Percentiles rank a stretch among this genome's conserved stretches.
phyloP scores from a whole-genome alignment of 345 rosid species.

The Euphorbia lathyris region DNA sequence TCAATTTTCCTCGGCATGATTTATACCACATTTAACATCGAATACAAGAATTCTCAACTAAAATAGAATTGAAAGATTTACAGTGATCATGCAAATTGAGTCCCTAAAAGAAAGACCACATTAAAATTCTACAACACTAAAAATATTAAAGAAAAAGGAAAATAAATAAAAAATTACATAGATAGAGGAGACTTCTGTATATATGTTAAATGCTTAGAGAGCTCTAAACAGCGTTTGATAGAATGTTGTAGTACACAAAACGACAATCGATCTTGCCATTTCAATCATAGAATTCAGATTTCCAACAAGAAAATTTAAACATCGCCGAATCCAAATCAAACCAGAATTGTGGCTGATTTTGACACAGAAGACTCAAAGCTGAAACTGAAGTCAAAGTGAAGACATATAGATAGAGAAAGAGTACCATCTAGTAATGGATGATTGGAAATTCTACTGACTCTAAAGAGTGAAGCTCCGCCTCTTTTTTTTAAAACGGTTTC shows the following conservation, averaged over 20 bases:
- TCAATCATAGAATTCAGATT: not conserved
- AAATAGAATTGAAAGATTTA: not conserved
- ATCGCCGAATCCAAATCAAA: not conserved
- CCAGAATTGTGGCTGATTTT: not conserved
- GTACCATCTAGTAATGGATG: conserved; percentile 8
- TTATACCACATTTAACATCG: not conserved
- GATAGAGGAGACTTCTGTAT: not conserved
- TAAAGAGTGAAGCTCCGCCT: not conserved
- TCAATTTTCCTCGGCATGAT: not conserved
- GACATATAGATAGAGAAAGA: not conserved
- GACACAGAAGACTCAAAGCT: not conserved
- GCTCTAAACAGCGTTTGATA: not conserved
- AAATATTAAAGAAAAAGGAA: not conserved
- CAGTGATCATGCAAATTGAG: not conserved
- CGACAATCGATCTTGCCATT: conserved; percentile 12
- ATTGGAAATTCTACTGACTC: conserved; percentile 11
- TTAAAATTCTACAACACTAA: not conserved
- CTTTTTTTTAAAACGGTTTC: conserved; percentile 2
- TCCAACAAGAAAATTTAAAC: conserved; percentile 2
- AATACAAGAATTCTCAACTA: not conserved
- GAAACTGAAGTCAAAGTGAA: not conserved
- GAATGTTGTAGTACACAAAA: not conserved
- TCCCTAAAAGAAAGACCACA: not conserved
- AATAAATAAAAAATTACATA: not conserved
- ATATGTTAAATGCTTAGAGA: not conserved